phyloP scores from a whole-genome alignment of 768 basidiomycete genomes.

The Austroboletus eburneus region DNA sequence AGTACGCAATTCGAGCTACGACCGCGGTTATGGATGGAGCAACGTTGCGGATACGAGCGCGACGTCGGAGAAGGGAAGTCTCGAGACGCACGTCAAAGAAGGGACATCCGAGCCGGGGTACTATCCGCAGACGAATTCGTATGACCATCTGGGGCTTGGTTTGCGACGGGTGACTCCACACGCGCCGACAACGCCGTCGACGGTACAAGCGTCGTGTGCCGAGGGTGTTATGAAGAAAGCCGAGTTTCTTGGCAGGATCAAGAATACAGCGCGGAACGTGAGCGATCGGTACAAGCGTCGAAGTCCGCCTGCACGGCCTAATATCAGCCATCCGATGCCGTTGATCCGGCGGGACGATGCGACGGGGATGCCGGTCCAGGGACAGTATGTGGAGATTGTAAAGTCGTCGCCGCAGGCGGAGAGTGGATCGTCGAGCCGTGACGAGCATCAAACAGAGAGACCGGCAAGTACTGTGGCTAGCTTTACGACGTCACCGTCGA shows the following conservation, averaged over 20 bases:
- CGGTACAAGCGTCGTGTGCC: slow-evolving; percentile 30
- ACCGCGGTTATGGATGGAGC: slow-evolving; percentile 31
- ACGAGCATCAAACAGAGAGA: slow-evolving; percentile 27
- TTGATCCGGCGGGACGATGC: slow-evolving; percentile 21
- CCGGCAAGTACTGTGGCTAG: slow-evolving; percentile 43
- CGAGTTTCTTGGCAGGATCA: slow-evolving; percentile 63
- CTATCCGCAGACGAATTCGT: slow-evolving; percentile 15
- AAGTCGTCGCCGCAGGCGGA: slow-evolving; percentile 14
- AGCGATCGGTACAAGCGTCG: slow-evolving; percentile 53
- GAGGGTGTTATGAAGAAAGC: slow-evolving; percentile 65
- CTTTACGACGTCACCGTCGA: slow-evolving; percentile 53
- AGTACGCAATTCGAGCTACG: slow-evolving; percentile 9
- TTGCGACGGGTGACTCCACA: slow-evolving; percentile 47
- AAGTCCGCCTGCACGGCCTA: slow-evolving; percentile 39
- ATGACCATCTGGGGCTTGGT: slow-evolving; percentile 38
- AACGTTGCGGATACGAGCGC: slow-evolving; percentile 26
- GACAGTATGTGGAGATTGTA: slow-evolving; percentile 32
- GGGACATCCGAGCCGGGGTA: slow-evolving; percentile 13
- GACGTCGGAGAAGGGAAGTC: slow-evolving; percentile 29
- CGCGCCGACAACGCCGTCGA: slow-evolving; percentile 38
- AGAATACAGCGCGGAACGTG: slow-evolving; percentile 61
- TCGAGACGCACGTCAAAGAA: slow-evolving; percentile 24
- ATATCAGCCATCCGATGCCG: slow-evolving; percentile 59
- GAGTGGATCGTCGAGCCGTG: slow-evolving; percentile 40
- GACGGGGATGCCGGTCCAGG: slow-evolving; percentile 26